phyloP scores from a whole-genome alignment of 306 rosid genomes.

The Gillenia trifoliata region DNA sequence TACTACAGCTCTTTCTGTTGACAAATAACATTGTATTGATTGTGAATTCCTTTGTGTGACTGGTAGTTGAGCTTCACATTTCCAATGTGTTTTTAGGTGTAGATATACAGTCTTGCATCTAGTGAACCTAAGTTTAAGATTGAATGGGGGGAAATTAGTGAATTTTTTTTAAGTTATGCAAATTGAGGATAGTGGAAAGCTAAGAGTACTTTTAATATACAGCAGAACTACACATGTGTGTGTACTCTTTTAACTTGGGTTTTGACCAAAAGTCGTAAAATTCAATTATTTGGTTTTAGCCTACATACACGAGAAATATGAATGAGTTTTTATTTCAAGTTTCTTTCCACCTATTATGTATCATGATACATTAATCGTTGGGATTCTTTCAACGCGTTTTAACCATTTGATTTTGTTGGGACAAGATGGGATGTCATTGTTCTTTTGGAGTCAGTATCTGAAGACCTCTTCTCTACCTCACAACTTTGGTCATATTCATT shows the following conservation, averaged over 20 bases:
- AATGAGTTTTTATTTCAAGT: background rate
- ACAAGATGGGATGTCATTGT: background rate
- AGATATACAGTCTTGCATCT: background rate
- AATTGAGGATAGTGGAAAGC: background rate
- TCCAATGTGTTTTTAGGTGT: background rate
- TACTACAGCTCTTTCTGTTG: background rate
- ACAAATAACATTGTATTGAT: background rate
- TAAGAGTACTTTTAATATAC: background rate
- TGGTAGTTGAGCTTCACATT: background rate
- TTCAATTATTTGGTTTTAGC: background rate
- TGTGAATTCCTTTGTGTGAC: background rate
- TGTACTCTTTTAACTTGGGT: background rate
- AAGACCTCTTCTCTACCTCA: too few relatives aligned
- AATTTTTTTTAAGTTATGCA: background rate
- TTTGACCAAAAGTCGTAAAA: background rate
- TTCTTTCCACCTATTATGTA: background rate
- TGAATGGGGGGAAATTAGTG: background rate
- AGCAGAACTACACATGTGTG: background rate
- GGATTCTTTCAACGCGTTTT: background rate
- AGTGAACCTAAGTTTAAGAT: background rate
- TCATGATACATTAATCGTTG: background rate
- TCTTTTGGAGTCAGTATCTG: background rate
- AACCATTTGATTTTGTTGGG: background rate
- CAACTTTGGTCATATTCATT: too few relatives aligned
- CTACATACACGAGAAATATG: background rate